Evolutionary conservation across 176 grass and related monocot genomes (phyloP), one percentile per base, ranked within the genome.

Genomic region (Paspalum notatum): DNA sequence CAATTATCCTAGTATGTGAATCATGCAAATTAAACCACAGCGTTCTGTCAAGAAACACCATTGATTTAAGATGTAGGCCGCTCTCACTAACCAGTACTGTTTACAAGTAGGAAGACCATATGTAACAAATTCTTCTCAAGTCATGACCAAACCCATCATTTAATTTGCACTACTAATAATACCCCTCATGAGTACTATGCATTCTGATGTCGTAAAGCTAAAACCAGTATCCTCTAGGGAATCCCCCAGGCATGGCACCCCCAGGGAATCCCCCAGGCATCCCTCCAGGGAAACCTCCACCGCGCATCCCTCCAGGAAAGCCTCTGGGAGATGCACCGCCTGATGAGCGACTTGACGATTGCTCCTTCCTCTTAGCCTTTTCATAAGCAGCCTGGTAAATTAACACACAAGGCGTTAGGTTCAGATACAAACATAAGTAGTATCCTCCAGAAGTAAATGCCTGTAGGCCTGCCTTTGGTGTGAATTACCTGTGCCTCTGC

Each of bases 341-440:
- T 56, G 83, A 87, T 65, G 91, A 66, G 54, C 20, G 82, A 59
- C 87, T 90, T 87, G 94, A 89, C n/a, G 94, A 91, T 63, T 94
- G 87, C 68, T 97, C 94, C 86, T 86, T 88, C 76, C 70, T 83
- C 73, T 97, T 97, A 55, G 91, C 94, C 84, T 94, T 97, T 5
- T 94, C 94, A 90, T 97, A 97, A 81, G 95, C 90, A 89, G 92
- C 95, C 95, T 98, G 71, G 40, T 26, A 54, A 65, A 79, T 16
- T 6, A 85, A 38, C 10, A 84, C 20, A 87, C 63, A 87, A 49
- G 10, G 22, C 16, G 76, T 14, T 46, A 53, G 25, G 25, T 64
- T 77, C 6, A 70, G 14, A 78, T 60, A 20, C 32, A 65, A 78
- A n/a, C 26, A 64, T 57, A 27, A 76, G 42, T 14, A 57, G 55